Conservation (phyloP, 164 flowering plant genomes). For the Umbilicus rupestris region DNA sequence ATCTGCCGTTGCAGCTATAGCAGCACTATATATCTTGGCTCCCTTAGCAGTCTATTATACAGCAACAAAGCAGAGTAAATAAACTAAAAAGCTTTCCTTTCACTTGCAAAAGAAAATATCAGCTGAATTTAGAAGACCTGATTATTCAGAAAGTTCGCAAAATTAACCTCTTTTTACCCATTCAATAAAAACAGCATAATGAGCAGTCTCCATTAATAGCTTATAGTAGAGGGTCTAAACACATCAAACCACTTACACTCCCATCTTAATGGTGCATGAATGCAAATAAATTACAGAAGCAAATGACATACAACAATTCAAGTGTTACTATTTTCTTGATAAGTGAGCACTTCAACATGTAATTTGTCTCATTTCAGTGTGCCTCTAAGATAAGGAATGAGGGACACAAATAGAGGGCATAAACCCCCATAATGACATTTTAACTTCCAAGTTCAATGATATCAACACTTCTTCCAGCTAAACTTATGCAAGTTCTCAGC, state of each 20-base stretch:
- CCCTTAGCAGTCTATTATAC: slow-evolving; percentile 77
- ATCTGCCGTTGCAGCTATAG: slow-evolving; percentile 72
- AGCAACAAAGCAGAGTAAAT: slow-evolving; percentile 6
- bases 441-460: neutral
- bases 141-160: neutral
- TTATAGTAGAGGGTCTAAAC: neutral
- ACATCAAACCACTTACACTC: neutral
- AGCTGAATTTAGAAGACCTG: neutral
- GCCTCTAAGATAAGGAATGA: neutral
- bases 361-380: neutral
- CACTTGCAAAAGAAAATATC: neutral
- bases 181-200: neutral
- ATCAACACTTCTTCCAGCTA: neutral
- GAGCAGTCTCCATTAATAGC: neutral
- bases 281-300: neutral
- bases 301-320: neutral
- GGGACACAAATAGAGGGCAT: neutral
- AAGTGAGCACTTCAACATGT: neutral
- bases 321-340: neutral
- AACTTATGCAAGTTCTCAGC: neutral
- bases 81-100: neutral
- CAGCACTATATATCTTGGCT: slow-evolving; percentile 70
- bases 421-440: neutral
- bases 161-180: neutral
- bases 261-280: neutral